Evolutionary conservation across 225 moss, liverwort and hornwort genomes (phyloP).

Genomic region (Bryoerythrophyllum caledonicum): DNA sequence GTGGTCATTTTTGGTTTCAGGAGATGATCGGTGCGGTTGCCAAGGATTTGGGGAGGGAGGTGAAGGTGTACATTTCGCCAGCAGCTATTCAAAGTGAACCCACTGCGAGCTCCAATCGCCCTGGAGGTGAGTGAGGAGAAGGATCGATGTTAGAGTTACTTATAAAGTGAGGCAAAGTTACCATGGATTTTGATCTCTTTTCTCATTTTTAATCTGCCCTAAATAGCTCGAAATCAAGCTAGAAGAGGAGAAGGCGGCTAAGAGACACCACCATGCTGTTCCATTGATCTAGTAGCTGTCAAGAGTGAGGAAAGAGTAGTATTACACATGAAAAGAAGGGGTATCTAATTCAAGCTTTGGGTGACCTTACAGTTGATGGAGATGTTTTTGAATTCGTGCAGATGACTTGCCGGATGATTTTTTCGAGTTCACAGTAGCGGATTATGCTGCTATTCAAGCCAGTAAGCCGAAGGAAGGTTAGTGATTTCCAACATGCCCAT

Average conservation of each 20-base stretch:
- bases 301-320: too few relatives aligned
- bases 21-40: slow-evolving; percentile 55
- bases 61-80: slow-evolving; percentile 55
- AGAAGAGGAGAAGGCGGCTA: too few relatives aligned
- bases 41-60: slow-evolving; percentile 47
- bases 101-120: slow-evolving; percentile 34
- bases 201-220: too few relatives aligned
- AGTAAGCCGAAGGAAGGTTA: slow-evolving; percentile 76
- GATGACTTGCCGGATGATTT: slow-evolving; percentile 78
- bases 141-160: background rate
- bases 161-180: too few relatives aligned
- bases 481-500: slow-evolving; percentile 15
- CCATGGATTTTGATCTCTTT: too few relatives aligned
- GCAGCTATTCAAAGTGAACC: slow-evolving; percentile 48
- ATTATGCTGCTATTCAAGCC: slow-evolving; percentile 60
- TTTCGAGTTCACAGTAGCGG: slow-evolving; percentile 80
- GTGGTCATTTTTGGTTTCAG: slow-evolving; percentile 18
- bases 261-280: too few relatives aligned
- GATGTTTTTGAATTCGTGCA: slow-evolving; percentile 31
- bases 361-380: background rate
- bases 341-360: too few relatives aligned
- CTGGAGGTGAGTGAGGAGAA: too few relatives aligned
- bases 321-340: too few relatives aligned
- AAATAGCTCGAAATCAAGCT: too few relatives aligned
- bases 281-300: too few relatives aligned